Evolutionary conservation across 2,329 filamentous ascomycete species (phyloP).

Genomic region (Ceratocystis destructans): DNA sequence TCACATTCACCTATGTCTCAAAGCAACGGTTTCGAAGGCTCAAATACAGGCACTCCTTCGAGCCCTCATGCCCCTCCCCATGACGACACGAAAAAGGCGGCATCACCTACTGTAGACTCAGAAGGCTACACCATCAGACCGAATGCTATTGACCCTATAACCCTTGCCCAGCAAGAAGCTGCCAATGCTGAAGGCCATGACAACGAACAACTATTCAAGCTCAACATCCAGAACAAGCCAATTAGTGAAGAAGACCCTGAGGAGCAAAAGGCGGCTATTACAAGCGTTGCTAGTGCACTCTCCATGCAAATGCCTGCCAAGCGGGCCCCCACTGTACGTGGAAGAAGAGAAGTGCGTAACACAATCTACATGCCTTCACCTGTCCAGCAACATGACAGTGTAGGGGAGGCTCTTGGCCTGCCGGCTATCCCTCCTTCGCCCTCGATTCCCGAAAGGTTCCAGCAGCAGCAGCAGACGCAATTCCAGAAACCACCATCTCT

Average conservation of each 20-base stretch:
- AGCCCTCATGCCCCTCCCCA: neutral
- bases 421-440: conserved; percentile 12
- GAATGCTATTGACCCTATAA: conserved; percentile 49
- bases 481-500: conserved; percentile 29
- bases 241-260: conserved; percentile 66
- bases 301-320: conserved; percentile 52
- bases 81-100: conserved; percentile 20
- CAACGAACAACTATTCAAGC: conserved; percentile 56
- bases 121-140: conserved; percentile 67
- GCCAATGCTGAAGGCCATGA: conserved; percentile 37
- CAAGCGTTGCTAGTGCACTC: conserved; percentile 61
- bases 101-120: conserved; percentile 36
- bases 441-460: conserved; percentile 15
- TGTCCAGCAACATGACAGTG: conserved; percentile 20
- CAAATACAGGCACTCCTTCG: neutral
- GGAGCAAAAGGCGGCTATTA: conserved; percentile 58
- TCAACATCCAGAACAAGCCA: conserved; percentile 66
- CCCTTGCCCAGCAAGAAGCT: conserved; percentile 57
- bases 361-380: conserved; percentile 62
- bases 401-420: conserved; percentile 14
- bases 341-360: conserved; percentile 80
- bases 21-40: neutral
- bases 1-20: conserved; percentile 26
- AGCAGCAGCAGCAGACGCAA: conserved; percentile 17
- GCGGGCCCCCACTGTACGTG: conserved; percentile 64